Conservation (phyloP, 2,329 filamentous ascomycete species). For the Metarhizium rileyi region DNA sequence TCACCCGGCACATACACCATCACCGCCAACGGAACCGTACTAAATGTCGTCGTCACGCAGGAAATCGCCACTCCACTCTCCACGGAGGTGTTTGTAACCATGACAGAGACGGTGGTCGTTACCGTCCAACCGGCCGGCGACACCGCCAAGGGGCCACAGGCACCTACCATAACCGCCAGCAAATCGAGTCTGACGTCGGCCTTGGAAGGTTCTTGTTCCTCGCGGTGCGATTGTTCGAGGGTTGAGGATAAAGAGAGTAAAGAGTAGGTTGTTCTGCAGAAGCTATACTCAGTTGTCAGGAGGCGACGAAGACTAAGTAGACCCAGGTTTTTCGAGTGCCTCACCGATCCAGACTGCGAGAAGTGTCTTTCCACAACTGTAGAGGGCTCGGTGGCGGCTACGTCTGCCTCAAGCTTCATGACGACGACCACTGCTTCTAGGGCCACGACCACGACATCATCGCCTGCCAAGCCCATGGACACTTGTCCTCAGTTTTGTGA, state of each 20-base stretch:
- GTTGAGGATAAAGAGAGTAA: conserved; percentile 19
- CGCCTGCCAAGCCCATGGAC: not conserved
- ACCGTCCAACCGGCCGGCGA: not conserved
- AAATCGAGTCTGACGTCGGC: not conserved
- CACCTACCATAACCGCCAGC: not conserved
- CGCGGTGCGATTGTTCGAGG: conserved; percentile 17
- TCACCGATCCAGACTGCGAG: conserved; percentile 23
- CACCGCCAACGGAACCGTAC: conserved; percentile 1
- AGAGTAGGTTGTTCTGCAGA: conserved; percentile 14
- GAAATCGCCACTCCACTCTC: not conserved
- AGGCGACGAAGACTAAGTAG: not conserved
- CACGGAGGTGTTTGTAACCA: conserved; percentile 1
- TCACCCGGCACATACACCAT: conserved; percentile 2
- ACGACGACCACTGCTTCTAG: not conserved
- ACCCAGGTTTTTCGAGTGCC: conserved; percentile 24
- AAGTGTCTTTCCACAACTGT: conserved; percentile 6
- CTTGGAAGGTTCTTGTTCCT: not conserved
- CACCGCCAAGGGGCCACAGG: not conserved
- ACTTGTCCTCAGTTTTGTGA: conserved; percentile 16
- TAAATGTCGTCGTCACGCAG: conserved; percentile 4
- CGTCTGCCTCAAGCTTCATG: not conserved
- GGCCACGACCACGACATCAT: not conserved
- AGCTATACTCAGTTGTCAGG: not conserved
- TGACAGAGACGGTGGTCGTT: conserved; percentile 4
- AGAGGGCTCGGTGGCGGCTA: not conserved